phyloP scores from a whole-genome alignment of 306 rosid genomes.

The Dalbergia cochinchinensis region DNA sequence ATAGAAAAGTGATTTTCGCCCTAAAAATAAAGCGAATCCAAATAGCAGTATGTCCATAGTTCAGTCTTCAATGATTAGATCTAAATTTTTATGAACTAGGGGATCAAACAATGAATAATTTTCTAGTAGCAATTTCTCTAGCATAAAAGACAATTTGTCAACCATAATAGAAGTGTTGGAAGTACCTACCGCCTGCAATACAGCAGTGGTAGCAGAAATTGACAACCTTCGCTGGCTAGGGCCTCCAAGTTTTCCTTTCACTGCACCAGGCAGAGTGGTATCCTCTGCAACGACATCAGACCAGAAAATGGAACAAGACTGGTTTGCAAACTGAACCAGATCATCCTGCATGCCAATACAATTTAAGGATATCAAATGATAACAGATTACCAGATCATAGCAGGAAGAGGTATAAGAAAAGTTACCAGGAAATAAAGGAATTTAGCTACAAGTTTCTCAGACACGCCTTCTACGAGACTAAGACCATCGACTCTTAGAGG shows the following conservation, averaged over 20 bases:
- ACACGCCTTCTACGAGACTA: conserved; percentile 55
- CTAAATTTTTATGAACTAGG: background rate
- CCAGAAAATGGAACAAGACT: conserved; percentile 80
- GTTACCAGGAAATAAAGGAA: conserved; percentile 72
- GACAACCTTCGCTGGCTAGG: conserved; percentile 95
- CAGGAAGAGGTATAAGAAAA: conserved; percentile 31
- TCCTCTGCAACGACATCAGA: conserved; percentile 56
- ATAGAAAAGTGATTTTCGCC: background rate
- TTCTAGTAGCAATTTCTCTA: conserved; percentile 26
- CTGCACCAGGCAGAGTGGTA: conserved; percentile 73
- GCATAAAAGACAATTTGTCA: conserved; percentile 34
- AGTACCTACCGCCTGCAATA: conserved; percentile 79
- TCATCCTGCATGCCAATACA: conserved; percentile 70
- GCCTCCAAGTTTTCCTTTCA: conserved; percentile 96
- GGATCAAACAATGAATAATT: conserved; percentile 18
- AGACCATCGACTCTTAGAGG: conserved; percentile 50
- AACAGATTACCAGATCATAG: conserved; percentile 39
- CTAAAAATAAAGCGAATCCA: background rate
- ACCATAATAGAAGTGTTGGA: conserved; percentile 39
- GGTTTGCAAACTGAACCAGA: conserved; percentile 70
- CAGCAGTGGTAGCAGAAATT: conserved; percentile 70
- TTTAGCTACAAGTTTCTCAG: conserved; percentile 59
- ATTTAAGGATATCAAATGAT: conserved; percentile 35
- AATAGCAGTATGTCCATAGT: background rate
- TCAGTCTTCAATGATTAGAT: background rate